phyloP scores from a whole-genome alignment of 2,329 filamentous ascomycete genomes.

The Monosporascus cannonballus region DNA sequence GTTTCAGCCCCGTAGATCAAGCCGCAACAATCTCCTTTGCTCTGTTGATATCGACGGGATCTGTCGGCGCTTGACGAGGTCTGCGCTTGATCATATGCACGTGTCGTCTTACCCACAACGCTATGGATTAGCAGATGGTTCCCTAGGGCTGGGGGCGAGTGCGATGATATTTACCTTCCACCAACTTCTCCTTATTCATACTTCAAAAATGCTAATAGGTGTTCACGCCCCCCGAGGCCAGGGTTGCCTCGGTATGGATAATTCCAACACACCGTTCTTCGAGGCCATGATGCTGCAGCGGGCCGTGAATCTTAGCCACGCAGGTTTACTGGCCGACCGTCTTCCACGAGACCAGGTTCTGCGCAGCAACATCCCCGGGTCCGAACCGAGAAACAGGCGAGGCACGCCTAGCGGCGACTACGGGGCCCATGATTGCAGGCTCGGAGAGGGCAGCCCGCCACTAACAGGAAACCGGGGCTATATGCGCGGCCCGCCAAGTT shows the following conservation, averaged over 20 bases:
- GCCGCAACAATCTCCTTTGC: too few relatives aligned
- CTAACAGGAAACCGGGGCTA: slow-evolving; percentile 14
- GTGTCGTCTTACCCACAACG: too few relatives aligned
- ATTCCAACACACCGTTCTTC: slow-evolving; percentile 23
- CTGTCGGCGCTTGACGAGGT: too few relatives aligned
- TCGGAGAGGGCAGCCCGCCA: slow-evolving; percentile 15
- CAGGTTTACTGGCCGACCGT: slow-evolving; percentile 16
- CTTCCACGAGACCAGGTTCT: slow-evolving; percentile 20
- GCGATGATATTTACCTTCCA: too few relatives aligned
- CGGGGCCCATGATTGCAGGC: slow-evolving; percentile 11
- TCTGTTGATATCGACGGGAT: too few relatives aligned
- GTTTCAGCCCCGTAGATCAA: too few relatives aligned
- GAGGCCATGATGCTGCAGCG: slow-evolving; percentile 10
- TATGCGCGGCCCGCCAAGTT: slow-evolving; percentile 16
- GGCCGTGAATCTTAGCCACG: slow-evolving; percentile 15
- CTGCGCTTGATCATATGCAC: too few relatives aligned
- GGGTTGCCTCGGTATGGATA: slow-evolving; percentile 23
- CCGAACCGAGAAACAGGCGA: background rate
- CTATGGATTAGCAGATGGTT: too few relatives aligned
- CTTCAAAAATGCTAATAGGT: too few relatives aligned
- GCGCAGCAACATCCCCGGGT: slow-evolving; percentile 4
- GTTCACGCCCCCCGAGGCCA: slow-evolving; percentile 5
- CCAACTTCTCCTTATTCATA: too few relatives aligned
- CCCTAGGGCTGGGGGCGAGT: too few relatives aligned
- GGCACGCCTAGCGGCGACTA: slow-evolving; percentile 10